phyloP scores from a whole-genome alignment of 2,329 filamentous ascomycete species.

The Cytospora paraplurivora region DNA sequence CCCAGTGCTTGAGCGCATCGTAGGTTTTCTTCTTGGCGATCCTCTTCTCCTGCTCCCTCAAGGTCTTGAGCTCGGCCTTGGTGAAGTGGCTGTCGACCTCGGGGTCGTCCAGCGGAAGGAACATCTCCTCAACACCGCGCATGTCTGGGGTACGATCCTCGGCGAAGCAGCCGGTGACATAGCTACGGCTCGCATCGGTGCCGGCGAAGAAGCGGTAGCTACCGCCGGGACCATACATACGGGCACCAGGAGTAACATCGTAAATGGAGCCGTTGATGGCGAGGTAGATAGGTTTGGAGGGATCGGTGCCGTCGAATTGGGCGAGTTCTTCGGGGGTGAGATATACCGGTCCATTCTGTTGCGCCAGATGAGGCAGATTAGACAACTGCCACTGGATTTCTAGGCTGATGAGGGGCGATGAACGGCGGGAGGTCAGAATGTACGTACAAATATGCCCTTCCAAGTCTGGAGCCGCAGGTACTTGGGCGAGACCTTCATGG shows the following conservation, averaged over 20 bases:
- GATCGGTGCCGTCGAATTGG: constrained; percentile 76
- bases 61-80: constrained; percentile 52
- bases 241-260: constrained; percentile 71
- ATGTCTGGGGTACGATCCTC: constrained; percentile 84
- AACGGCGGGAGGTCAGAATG: not conserved
- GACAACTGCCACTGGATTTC: not conserved
- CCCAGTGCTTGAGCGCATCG: constrained; percentile 77
- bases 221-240: constrained; percentile 80
- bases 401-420: not conserved
- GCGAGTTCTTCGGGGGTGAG: constrained; percentile 76
- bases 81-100: constrained; percentile 62
- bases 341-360: constrained; percentile 59
- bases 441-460: constrained; percentile 61
- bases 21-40: constrained; percentile 66
- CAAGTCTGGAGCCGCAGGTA: constrained; percentile 62
- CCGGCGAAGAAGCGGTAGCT: constrained; percentile 87
- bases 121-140: constrained; percentile 86
- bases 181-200: constrained; percentile 81
- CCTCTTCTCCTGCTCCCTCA: constrained; percentile 64
- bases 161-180: constrained; percentile 89
- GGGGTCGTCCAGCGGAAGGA: constrained; percentile 64
- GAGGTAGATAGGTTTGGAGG: constrained; percentile 79
- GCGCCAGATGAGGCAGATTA: constrained; percentile 37
- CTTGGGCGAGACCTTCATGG: constrained; percentile 60
- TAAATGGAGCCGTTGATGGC: constrained; percentile 87